These are phyloP conservation scores for Avena eriantha DNA, from an alignment of 176 grass and related monocot genomes.

Conservation along the genomic window DNA sequence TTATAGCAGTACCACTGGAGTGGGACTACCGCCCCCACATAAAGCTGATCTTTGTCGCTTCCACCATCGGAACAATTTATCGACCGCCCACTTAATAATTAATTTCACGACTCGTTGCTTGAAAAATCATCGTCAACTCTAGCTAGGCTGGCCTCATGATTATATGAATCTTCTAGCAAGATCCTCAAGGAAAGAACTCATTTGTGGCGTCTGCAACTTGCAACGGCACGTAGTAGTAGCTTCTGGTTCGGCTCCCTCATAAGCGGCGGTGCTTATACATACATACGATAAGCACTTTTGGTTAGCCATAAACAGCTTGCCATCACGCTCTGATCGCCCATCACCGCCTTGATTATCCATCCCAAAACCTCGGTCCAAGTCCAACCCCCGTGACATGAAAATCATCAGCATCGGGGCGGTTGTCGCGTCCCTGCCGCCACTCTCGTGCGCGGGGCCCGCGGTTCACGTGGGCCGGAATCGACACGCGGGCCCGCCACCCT, in stretches of 20 bases:
- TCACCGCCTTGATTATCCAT: not conserved
- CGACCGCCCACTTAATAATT: too few species aligned
- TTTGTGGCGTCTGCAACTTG: not conserved
- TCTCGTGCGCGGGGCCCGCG: constrained; percentile 16
- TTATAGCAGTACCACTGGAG: not conserved
- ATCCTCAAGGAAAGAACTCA: not conserved
- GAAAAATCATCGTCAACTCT: not conserved
- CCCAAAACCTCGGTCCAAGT: not conserved
- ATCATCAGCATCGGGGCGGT: constrained; percentile 2
- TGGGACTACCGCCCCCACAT: constrained; percentile 21
- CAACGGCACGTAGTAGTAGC: not conserved
- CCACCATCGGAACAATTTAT: not conserved
- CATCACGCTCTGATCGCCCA: not conserved
- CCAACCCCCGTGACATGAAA: constrained; percentile 27
- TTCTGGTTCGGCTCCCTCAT: not conserved
- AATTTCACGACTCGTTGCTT: not conserved
- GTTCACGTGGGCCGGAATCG: constrained; percentile 41
- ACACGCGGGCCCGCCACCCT: constrained; percentile 29
- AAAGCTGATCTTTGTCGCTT: constrained; percentile 45
- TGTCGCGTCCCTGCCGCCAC: constrained; percentile 7
- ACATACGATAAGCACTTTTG: not conserved
- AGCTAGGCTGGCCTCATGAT: not conserved
- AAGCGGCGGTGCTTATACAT: not conserved
- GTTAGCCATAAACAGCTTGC: not conserved
- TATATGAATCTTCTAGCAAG: not conserved